Evolutionary conservation across 2,329 filamentous ascomycete genomes (phyloP).

Genomic region (Tolypocladium guangdongense): DNA sequence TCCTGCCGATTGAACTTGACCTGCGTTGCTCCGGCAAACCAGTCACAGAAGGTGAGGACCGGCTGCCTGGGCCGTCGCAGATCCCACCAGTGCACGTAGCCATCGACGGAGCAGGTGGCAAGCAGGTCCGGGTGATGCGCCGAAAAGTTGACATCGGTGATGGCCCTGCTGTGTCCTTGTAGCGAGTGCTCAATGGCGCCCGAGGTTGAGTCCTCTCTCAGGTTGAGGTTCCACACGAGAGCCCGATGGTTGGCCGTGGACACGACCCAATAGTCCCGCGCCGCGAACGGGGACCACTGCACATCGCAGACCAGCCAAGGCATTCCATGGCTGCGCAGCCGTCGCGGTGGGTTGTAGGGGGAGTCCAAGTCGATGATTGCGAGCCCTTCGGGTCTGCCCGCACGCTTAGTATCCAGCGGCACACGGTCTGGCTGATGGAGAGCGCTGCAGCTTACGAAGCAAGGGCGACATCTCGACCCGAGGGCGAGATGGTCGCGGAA

Average conservation of each 20-base stretch:
- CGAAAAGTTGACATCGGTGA: constrained; percentile 94
- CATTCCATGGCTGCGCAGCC: constrained; percentile 69
- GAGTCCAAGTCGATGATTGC: constrained; percentile 89
- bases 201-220: constrained; percentile 59
- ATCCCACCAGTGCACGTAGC: constrained; percentile 90
- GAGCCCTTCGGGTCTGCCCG: constrained; percentile 61
- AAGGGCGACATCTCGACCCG: constrained; percentile 79
- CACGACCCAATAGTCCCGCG: constrained; percentile 83
- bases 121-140: constrained; percentile 84
- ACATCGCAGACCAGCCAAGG: constrained; percentile 95
- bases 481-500: constrained; percentile 86
- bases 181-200: constrained; percentile 77
- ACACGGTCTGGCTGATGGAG: neutral
- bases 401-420: neutral
- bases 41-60: constrained; percentile 76
- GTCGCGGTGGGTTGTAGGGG: constrained; percentile 75
- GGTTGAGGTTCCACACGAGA: constrained; percentile 83
- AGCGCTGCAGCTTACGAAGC: constrained; percentile 49
- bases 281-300: constrained; percentile 91
- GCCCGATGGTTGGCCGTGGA: constrained; percentile 93
- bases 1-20: constrained; percentile 91
- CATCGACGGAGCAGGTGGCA: constrained; percentile 85
- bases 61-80: constrained; percentile 63
- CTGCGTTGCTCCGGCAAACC: constrained; percentile 87
- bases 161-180: constrained; percentile 72